Conservation (phyloP, 83 land plant species). For the Thuja plicata region DNA sequence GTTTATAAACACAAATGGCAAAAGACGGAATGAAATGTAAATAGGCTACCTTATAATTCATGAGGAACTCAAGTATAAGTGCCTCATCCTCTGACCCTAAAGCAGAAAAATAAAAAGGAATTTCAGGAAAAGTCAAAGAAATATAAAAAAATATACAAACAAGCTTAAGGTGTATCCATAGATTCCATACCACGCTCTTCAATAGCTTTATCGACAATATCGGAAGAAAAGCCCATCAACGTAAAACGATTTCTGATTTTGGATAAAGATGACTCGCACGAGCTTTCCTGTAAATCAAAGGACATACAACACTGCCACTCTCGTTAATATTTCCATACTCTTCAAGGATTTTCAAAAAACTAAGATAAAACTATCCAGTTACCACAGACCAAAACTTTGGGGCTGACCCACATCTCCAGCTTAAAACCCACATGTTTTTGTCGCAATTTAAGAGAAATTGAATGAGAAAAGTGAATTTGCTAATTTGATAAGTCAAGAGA, state of each 20-base stretch:
- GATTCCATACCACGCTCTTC: background rate
- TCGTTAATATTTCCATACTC: background rate
- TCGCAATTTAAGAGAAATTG: background rate
- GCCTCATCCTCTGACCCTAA: background rate
- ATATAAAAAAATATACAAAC: background rate
- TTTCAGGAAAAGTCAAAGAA: background rate
- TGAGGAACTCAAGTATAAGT: background rate
- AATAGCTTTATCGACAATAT: conserved; percentile 1
- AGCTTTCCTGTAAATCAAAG: background rate
- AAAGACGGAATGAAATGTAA: background rate
- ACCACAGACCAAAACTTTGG: background rate
- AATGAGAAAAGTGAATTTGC: background rate
- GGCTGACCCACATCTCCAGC: background rate
- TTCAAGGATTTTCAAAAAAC: background rate
- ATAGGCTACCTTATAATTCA: background rate
- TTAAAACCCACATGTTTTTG: background rate
- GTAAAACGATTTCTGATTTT: background rate
- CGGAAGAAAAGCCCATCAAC: background rate
- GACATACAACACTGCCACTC: background rate
- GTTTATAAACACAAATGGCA: background rate
- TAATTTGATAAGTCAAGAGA: background rate
- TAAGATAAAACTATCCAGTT: background rate
- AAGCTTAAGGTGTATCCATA: background rate
- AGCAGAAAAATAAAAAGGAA: background rate
- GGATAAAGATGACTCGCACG: background rate